Evolutionary conservation across 495 filamentous ascomycete genomes (phyloP).

Genomic region (Penicillium ochrochloron): DNA sequence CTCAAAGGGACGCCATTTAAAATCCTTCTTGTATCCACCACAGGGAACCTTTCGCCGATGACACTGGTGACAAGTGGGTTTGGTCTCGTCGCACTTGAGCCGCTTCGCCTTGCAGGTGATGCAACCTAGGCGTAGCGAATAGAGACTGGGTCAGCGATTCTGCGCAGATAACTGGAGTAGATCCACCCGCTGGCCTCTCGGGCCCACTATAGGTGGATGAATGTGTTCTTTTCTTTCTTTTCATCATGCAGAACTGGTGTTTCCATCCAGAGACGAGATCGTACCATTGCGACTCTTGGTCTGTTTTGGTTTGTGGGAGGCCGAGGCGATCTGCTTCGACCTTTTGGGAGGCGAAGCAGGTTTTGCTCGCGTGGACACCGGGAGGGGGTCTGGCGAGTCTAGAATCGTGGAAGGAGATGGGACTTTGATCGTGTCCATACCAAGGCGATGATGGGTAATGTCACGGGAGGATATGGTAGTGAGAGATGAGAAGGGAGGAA

Average conservation of each 20-base stretch:
- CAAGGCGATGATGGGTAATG: conserved; percentile 20
- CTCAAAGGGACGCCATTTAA: conserved; percentile 83
- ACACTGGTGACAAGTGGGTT: conserved; percentile 77
- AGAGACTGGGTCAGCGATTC: conserved; percentile 41
- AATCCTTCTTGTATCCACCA: conserved; percentile 82
- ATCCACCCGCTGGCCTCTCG: not conserved
- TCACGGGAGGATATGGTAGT: not conserved
- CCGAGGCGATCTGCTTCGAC: conserved; percentile 31
- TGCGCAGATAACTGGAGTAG: conserved; percentile 22
- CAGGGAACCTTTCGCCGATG: conserved; percentile 70
- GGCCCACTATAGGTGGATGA: not conserved
- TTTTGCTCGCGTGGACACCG: conserved; percentile 36
- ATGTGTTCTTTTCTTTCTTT: not conserved
- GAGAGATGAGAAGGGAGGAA: not conserved
- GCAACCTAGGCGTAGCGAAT: conserved; percentile 60
- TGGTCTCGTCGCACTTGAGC: conserved; percentile 81
- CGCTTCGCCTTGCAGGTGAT: conserved; percentile 82
- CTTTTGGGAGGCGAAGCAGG: conserved; percentile 37
- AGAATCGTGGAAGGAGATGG: conserved; percentile 67
- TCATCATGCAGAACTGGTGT: not conserved
- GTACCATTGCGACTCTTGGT: conserved; percentile 85
- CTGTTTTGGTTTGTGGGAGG: conserved; percentile 67
- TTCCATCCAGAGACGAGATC: conserved; percentile 31
- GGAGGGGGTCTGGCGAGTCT: conserved; percentile 44
- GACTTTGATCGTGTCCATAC: conserved; percentile 67